These are phyloP conservation scores for Corynespora cassiicola DNA, from an alignment of 2,329 filamentous ascomycete species.

Conservation along the genomic window DNA sequence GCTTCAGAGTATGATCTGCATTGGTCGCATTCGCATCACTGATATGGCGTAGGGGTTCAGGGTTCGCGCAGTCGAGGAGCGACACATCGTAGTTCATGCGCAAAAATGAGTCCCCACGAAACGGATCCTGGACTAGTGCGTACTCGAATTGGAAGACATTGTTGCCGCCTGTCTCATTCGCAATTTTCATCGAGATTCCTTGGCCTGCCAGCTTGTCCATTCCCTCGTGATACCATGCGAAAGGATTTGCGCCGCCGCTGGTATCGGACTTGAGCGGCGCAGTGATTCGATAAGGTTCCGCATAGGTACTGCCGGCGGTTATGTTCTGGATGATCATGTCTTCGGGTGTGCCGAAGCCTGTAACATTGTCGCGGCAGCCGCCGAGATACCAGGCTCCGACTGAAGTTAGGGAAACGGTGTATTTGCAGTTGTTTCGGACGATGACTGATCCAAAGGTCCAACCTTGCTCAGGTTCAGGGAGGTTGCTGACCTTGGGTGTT, in stretches of 20 bases:
- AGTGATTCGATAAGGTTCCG: constrained; percentile 13
- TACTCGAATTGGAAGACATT: constrained; percentile 19
- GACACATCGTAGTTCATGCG: constrained; percentile 14
- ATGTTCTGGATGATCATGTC: constrained; percentile 3
- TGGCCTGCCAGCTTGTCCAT: constrained; percentile 18
- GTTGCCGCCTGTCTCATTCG: background rate
- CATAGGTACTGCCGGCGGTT: background rate
- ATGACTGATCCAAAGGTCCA: constrained; percentile 9
- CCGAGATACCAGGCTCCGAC: constrained; percentile 12
- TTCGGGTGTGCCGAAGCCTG: constrained; percentile 5
- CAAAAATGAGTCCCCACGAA: constrained; percentile 1
- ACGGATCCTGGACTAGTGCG: constrained; percentile 9
- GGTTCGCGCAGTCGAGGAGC: constrained; percentile 13
- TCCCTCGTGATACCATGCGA: no score
- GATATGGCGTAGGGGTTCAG: no score
- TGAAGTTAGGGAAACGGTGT: constrained; percentile 3
- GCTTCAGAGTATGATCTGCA: constrained; percentile 10
- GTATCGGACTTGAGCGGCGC: no score
- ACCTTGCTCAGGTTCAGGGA: constrained; percentile 3
- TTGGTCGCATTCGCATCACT: constrained; percentile 14
- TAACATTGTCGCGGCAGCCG: background rate
- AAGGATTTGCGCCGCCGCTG: no score
- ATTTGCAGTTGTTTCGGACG: constrained; percentile 14
- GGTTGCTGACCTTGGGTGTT: background rate
- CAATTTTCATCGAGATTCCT: constrained; percentile 17